Evolutionary conservation across 225 moss, liverwort and hornwort genomes (phyloP), one percentile per base, ranked within the genome.

Genomic region (Bryum argenteum): DNA sequence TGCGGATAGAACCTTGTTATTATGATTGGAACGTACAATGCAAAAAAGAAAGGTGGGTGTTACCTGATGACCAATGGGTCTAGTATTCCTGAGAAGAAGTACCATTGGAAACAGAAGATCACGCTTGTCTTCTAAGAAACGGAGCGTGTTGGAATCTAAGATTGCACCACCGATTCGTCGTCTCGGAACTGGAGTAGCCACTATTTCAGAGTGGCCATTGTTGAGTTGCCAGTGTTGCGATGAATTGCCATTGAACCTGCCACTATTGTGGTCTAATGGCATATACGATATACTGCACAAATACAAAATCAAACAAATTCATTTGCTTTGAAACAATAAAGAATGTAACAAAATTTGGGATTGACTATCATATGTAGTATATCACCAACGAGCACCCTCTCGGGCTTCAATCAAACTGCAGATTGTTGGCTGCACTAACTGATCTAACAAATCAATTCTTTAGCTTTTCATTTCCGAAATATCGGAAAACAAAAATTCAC

Each of bases 31-130:
- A n/a, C n/a, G n/a, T n/a, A n/a, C n/a, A n/a, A n/a, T n/a, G n/a
- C n/a, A n/a, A n/a, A n/a, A n/a, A n/a, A n/a, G n/a, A 26, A 33
- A 33, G 33, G 33, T 33, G 33, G 33, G 2, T 39, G 84, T 77
- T 68, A 93, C 96, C 83, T 92, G 96, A 77, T 91, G 90, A 76
- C 96, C 96, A 65, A 93, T 77, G 59, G 96, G 92, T 79, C 88
- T 89, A 52, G 87, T 79, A 68, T 97, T 97, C 67, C 90, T 79
- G 47, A 94, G 66, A 40, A 97, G 79, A 58, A 93, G 65, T 11
- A 88, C 86, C 10, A 96, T 69, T 6, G 88, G 92, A 44, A 88
- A 88, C 40, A 80, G 78, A 20, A 69, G 67, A 69, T 80, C 89
- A 54, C 81, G 75, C 60, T 75, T 85, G 19, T 94, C 90, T 69